Conservation (phyloP, 768 basidiomycete species). For the Dacryopinax spathularia region DNA sequence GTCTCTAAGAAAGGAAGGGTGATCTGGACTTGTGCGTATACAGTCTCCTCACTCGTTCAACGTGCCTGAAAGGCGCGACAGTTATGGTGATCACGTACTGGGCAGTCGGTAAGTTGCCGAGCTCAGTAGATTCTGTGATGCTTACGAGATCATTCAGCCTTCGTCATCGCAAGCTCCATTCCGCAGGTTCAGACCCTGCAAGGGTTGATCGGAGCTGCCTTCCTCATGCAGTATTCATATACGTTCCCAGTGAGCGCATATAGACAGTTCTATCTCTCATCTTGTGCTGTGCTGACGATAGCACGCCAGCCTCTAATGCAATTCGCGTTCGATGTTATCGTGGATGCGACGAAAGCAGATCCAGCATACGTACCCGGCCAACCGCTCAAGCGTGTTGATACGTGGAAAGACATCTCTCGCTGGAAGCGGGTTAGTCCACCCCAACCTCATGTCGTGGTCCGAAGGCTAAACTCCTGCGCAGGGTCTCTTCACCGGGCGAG, state of each 20-base stretch:
- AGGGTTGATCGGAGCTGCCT: slow-evolving; percentile 42
- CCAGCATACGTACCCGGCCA: background rate
- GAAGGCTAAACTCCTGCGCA: background rate
- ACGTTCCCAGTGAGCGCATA: slow-evolving; percentile 14
- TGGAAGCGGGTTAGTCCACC: background rate
- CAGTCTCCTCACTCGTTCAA: too few relatives aligned
- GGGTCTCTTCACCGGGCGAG: background rate
- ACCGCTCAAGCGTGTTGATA: background rate
- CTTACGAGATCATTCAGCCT: slow-evolving; percentile 19
- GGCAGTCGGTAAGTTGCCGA: slow-evolving; percentile 10
- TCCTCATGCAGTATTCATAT: slow-evolving; percentile 49
- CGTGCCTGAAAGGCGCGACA: too few relatives aligned
- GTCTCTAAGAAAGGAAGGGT: slow-evolving; percentile 30
- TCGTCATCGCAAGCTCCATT: slow-evolving; percentile 42
- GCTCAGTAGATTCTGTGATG: background rate
- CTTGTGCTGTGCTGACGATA: too few relatives aligned
- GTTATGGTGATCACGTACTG: slow-evolving; percentile 23
- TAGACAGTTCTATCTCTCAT: too few relatives aligned
- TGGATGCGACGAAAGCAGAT: background rate
- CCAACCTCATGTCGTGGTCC: background rate
- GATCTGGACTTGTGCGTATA: slow-evolving; percentile 32
- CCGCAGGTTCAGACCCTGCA: slow-evolving; percentile 44
- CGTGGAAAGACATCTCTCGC: background rate
- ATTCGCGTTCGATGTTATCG: background rate
- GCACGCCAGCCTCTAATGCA: background rate